Evolutionary conservation across 192 early-diverging fungal species (phyloP).

Genomic region (Umbelopsis ramanniana): DNA sequence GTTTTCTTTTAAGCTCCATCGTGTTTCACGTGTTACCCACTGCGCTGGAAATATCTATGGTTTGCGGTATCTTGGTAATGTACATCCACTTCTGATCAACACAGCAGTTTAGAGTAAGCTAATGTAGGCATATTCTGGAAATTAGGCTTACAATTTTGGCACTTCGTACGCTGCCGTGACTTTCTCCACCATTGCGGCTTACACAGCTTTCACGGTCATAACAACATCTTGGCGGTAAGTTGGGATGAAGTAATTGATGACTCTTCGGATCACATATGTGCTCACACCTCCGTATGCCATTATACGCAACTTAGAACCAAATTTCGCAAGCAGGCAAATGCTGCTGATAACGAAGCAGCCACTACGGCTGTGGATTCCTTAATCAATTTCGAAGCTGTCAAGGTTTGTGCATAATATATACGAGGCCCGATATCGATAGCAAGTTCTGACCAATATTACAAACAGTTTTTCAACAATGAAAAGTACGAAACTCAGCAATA

Average conservation of each 20-base stretch:
- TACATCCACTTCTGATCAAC: constrained; percentile 30
- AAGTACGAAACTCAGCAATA: constrained; percentile 89
- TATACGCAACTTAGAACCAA: constrained; percentile 50
- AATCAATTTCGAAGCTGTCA: constrained; percentile 98
- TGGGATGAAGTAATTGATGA: too few relatives aligned
- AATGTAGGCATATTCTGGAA: constrained; percentile 48
- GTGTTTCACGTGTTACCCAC: constrained; percentile 97
- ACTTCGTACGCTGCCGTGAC: constrained; percentile 59
- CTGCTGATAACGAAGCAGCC: constrained; percentile 95
- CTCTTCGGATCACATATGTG: too few relatives aligned
- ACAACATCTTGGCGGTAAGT: constrained; percentile 87
- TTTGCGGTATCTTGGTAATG: constrained; percentile 88
- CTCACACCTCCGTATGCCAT: too few relatives aligned
- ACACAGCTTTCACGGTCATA: constrained; percentile 83
- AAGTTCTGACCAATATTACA: neutral
- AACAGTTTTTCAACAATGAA: constrained; percentile 89
- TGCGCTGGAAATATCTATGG: constrained; percentile 92
- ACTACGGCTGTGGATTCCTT: constrained; percentile 94
- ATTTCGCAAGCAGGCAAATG: constrained; percentile 91
- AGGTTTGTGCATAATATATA: constrained; percentile 55
- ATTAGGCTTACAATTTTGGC: constrained; percentile 54
- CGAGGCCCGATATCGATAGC: neutral
- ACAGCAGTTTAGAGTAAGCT: constrained; percentile 35
- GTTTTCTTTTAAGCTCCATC: constrained; percentile 91
- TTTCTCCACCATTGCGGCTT: constrained; percentile 72